Evolutionary conservation across 805 yeast species (phyloP).

Genomic region (Monosporozyma solicola): DNA sequence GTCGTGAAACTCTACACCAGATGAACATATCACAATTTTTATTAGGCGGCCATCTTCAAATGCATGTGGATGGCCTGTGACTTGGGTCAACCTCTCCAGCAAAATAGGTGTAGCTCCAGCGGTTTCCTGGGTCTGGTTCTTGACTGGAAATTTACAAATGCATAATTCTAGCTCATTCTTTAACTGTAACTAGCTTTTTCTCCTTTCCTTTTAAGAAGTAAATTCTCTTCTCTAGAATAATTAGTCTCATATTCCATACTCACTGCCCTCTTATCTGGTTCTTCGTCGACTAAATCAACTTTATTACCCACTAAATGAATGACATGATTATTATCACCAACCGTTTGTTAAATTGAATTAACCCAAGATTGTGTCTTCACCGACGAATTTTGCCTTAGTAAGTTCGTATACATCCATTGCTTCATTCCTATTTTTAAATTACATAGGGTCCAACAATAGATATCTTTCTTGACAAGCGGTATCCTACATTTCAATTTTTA

Average conservation of each 20-base stretch:
- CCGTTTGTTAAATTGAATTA: slow-evolving; percentile 82
- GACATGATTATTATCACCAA: slow-evolving; percentile 56
- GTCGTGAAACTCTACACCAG: too few relatives aligned
- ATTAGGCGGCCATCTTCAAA: too few relatives aligned
- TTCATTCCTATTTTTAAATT: slow-evolving; percentile 68
- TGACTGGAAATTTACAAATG: too few relatives aligned
- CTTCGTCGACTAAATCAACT: slow-evolving; percentile 51
- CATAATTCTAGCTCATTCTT: too few relatives aligned
- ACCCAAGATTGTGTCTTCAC: slow-evolving; percentile 82
- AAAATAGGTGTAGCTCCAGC: too few relatives aligned
- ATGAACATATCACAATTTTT: too few relatives aligned
- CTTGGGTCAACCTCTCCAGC: too few relatives aligned
- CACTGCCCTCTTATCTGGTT: slow-evolving; percentile 41
- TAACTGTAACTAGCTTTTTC: too few relatives aligned
- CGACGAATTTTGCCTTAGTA: slow-evolving; percentile 57
- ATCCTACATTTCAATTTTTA: slow-evolving; percentile 75
- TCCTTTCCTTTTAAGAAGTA: slow-evolving; percentile 31
- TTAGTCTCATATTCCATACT: slow-evolving; percentile 39
- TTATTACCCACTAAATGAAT: slow-evolving; percentile 88
- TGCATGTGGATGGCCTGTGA: too few relatives aligned
- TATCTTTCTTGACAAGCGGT: slow-evolving; percentile 95
- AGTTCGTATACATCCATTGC: slow-evolving; percentile 88
- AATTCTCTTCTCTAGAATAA: slow-evolving; percentile 45
- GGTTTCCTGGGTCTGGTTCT: too few relatives aligned
- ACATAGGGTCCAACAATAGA: slow-evolving; percentile 76